phyloP scores from a whole-genome alignment of 441 rosid genomes.

The Arabidopsis hybrid region DNA sequence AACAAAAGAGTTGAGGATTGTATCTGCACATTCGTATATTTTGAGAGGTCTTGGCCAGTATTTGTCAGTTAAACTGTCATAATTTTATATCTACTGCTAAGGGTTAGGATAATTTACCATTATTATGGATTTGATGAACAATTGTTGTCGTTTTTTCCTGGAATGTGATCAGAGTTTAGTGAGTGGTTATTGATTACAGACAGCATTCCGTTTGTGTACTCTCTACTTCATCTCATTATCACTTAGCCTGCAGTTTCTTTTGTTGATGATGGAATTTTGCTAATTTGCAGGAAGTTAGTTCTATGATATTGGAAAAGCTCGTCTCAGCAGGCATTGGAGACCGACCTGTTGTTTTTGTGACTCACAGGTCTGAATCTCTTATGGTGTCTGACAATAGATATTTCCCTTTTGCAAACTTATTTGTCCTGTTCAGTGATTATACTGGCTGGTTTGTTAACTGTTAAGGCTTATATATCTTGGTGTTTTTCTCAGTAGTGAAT shows the following conservation, averaged over 20 bases:
- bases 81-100: background rate
- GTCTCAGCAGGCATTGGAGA: constrained; percentile 94
- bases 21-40: constrained; percentile 9
- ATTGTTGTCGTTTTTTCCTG: background rate
- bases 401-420: constrained; percentile 14
- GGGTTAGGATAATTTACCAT: background rate
- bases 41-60: constrained; percentile 3
- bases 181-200: constrained; percentile 10
- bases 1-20: constrained; percentile 6
- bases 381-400: constrained; percentile 10
- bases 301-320: constrained; percentile 78
- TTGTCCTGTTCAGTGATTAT: constrained; percentile 7
- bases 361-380: constrained; percentile 74
- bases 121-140: constrained; percentile 10
- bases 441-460: constrained; percentile 15
- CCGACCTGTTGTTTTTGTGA: constrained; percentile 97
- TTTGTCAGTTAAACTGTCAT: background rate
- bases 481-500: constrained; percentile 9
- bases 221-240: background rate
- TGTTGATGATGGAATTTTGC: constrained; percentile 34
- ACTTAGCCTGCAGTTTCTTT: constrained; percentile 13
- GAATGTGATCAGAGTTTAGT: constrained; percentile 12
- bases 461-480: constrained; percentile 4
- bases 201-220: background rate
- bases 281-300: constrained; percentile 84